These are phyloP conservation scores for Colletotrichum karsti DNA, from an alignment of 2,329 filamentous ascomycete genomes.

Conservation along the genomic window DNA sequence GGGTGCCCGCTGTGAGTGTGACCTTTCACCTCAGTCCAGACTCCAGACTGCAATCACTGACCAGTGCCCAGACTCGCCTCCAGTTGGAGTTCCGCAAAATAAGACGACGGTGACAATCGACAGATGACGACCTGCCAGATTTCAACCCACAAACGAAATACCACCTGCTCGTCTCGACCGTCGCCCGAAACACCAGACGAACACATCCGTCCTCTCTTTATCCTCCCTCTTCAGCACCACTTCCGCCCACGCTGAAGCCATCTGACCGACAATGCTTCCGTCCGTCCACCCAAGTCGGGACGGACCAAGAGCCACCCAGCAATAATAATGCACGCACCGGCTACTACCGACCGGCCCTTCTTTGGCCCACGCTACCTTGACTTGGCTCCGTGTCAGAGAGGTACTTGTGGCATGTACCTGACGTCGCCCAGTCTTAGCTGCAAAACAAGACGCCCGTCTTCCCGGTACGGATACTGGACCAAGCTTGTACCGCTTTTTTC, in stretches of 20 bases:
- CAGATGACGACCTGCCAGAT: not conserved
- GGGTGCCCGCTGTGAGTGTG: no score
- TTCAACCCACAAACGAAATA: not conserved
- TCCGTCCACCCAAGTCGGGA: not conserved
- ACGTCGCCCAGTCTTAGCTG: not conserved
- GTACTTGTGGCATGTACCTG: conserved; percentile 13
- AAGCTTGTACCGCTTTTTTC: not conserved
- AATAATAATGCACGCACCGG: not conserved
- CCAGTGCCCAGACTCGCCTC: conserved; percentile 9
- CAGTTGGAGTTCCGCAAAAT: conserved; percentile 23
- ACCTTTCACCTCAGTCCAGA: no score
- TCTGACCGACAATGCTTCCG: conserved; percentile 12
- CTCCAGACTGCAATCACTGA: no score
- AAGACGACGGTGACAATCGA: conserved; percentile 15
- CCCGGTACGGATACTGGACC: not conserved
- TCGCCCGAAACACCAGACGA: conserved; percentile 1
- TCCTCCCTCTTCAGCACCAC: no score
- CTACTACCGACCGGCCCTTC: conserved; percentile 20
- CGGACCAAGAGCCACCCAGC: not conserved
- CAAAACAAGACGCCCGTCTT: not conserved
- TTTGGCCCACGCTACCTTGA: conserved; percentile 7
- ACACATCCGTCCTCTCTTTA: not conserved
- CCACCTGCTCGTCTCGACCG: conserved; percentile 4
- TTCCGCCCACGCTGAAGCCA: not conserved
- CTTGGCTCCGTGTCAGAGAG: not conserved